Evolutionary conservation across 2,329 filamentous ascomycete species (phyloP).

Genomic region (Chaetomium sp.): DNA sequence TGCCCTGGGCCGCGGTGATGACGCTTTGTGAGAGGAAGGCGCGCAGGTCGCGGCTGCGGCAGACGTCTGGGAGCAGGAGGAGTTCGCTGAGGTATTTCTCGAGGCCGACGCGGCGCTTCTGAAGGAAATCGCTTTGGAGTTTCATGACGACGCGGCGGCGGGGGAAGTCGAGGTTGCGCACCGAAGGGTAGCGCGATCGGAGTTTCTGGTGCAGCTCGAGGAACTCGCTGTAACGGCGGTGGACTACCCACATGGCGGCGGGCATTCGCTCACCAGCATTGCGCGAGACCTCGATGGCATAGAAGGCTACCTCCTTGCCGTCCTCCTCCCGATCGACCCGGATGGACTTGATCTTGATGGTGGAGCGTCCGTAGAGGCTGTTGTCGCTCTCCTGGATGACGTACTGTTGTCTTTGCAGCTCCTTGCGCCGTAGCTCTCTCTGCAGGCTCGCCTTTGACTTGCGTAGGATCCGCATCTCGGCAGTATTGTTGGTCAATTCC

Average conservation of each 20-base stretch:
- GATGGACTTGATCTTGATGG: conserved; percentile 86
- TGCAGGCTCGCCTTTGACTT: conserved; percentile 95
- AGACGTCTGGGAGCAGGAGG: conserved; percentile 86
- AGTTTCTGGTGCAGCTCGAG: conserved; percentile 91
- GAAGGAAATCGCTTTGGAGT: conserved; percentile 90
- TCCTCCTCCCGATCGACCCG: conserved; percentile 91
- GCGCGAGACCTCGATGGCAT: conserved; percentile 87
- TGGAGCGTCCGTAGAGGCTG: conserved; percentile 89
- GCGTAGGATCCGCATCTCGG: conserved; percentile 84
- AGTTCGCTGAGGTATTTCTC: conserved; percentile 84
- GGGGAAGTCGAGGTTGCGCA: conserved; percentile 88
- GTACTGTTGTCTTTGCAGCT: conserved; percentile 95
- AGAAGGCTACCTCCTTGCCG: conserved; percentile 89
- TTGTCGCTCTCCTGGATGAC: conserved; percentile 98
- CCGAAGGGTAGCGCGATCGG: conserved; percentile 80
- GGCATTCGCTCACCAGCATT: conserved; percentile 95
- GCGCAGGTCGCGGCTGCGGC: conserved; percentile 86
- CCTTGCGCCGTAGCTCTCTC: conserved; percentile 88
- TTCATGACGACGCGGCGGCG: conserved; percentile 93
- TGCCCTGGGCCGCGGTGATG: conserved; percentile 61
- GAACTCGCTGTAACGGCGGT: conserved; percentile 95
- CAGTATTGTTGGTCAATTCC: conserved; percentile 94
- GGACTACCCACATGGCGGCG: conserved; percentile 90
- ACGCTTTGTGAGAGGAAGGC: conserved; percentile 91
- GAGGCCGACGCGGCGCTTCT: conserved; percentile 80